phyloP scores from a whole-genome alignment of 2,329 filamentous ascomycete species.

The Colletotrichum sp. region DNA sequence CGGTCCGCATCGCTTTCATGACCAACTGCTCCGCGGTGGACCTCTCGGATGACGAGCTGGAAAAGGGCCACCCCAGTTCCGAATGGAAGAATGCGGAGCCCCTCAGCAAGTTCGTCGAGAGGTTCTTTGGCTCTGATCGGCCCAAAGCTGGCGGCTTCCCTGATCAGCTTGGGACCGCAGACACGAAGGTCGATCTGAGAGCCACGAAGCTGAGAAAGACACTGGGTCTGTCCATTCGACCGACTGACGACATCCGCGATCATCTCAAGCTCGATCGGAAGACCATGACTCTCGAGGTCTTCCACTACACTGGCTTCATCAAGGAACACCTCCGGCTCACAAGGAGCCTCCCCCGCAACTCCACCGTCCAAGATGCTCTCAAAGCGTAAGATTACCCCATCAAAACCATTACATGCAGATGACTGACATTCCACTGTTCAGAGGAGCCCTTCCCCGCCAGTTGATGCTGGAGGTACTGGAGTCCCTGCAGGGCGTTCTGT shows the following conservation, averaged over 20 bases:
- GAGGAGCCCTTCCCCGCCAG: conserved; percentile 19
- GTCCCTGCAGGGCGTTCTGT: conserved; percentile 19
- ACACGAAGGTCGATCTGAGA: background rate
- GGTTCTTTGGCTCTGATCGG: background rate
- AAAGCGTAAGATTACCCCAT: background rate
- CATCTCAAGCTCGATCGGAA: conserved; percentile 13
- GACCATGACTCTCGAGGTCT: conserved; percentile 9
- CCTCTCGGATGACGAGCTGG: background rate
- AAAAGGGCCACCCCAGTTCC: background rate
- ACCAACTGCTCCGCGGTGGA: background rate
- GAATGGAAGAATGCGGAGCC: background rate
- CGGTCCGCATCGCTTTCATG: background rate
- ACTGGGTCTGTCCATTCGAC: background rate
- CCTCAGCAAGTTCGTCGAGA: background rate
- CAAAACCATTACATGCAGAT: background rate
- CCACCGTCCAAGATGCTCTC: background rate
- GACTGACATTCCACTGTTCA: background rate
- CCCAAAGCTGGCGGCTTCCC: background rate
- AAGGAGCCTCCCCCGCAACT: background rate
- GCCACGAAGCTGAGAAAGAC: conserved; percentile 1
- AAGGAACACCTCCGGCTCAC: conserved; percentile 20
- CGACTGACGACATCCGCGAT: conserved; percentile 17
- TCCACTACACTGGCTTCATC: conserved; percentile 13
- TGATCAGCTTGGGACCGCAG: background rate
- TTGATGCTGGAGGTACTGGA: conserved; percentile 18